phyloP scores from a whole-genome alignment of 2,329 filamentous ascomycete genomes.

The Fusarium albosuccineum region DNA sequence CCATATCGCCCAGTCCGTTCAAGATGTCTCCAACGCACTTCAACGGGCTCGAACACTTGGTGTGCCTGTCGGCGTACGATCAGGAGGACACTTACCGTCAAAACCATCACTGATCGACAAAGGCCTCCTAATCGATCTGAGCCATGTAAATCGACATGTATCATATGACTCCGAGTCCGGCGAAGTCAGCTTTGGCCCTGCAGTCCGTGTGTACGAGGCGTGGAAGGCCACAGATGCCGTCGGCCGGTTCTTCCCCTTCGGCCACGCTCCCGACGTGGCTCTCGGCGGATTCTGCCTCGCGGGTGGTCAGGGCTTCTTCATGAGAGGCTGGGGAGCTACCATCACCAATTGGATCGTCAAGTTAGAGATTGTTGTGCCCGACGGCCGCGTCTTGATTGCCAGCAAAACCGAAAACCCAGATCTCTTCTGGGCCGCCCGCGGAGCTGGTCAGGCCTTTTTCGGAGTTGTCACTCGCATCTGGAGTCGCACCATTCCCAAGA shows the following conservation, averaged over 20 bases:
- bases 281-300: slow-evolving; percentile 14
- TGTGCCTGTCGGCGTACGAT: slow-evolving; percentile 2
- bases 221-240: background rate
- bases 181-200: slow-evolving; percentile 2
- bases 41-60: background rate
- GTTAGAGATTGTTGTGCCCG: slow-evolving; percentile 61
- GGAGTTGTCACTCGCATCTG: slow-evolving; percentile 19
- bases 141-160: background rate
- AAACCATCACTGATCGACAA: slow-evolving; percentile 2
- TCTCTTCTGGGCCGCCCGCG: slow-evolving; percentile 59
- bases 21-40: background rate
- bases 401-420: slow-evolving; percentile 57
- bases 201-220: slow-evolving; percentile 1
- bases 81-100: slow-evolving; percentile 5
- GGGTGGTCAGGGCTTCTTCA: slow-evolving; percentile 15
- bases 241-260: slow-evolving; percentile 13
- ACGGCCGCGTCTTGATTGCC: slow-evolving; percentile 58
- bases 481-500: slow-evolving; percentile 9
- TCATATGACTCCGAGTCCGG: background rate
- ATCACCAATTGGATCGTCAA: slow-evolving; percentile 52
- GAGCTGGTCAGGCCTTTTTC: slow-evolving; percentile 42
- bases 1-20: background rate
- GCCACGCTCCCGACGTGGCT: slow-evolving; percentile 12
- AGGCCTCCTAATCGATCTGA: slow-evolving; percentile 3
- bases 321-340: slow-evolving; percentile 29